Evolutionary conservation across 2,329 filamentous ascomycete genomes (phyloP), one percentile per base, ranked within the genome.

Genomic region (Clonostachys rhizophaga): DNA sequence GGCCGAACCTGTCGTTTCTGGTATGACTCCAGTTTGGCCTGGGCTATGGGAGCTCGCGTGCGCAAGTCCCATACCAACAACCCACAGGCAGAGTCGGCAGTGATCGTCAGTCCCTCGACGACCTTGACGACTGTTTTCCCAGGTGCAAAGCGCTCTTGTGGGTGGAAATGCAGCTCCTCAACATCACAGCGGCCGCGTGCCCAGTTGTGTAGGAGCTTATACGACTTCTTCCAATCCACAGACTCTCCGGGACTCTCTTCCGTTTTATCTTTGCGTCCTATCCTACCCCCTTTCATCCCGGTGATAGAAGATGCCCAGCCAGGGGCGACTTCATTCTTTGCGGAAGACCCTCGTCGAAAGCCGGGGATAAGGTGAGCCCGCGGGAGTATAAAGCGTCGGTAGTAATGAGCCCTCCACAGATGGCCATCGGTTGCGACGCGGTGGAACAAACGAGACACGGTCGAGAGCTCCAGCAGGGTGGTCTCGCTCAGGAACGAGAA

Each of bases 161-260:
- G 43, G 37, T 58, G 57, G 20, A 90, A 77, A 41, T 83, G 75
- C 33, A 96, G 79, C 64, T 95, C 88, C 35, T 87, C 84, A 12
- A 96, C 82, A 36, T 81, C 86, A 58, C 90, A 95, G 54, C 81
- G 84, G 1, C 92, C 94, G 51, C 78, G 81, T 2, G 87, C 81
- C 94, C 94, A 97, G 67, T 97, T 97, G 62, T 96, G 87, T 42
- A 89, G 79, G 44, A 96, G 74, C 58, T 86, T 89, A 66, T 95
- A 97, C 58, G 94, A 87, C 51, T 81, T 79, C 70, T 95, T 95
- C 91, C 91, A 96, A 59, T 94, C 81, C 18, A 86, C 74, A 8
- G 79, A 59, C 18, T 58, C 55, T 40, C 40, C 36, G 12, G n/a
- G 46, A 43, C 5, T 42, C 17, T 14, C 78, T 13, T 83, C 64